Conservation (phyloP, 352 stramenopile genomes). For the Aphanomyces invadans region DNA sequence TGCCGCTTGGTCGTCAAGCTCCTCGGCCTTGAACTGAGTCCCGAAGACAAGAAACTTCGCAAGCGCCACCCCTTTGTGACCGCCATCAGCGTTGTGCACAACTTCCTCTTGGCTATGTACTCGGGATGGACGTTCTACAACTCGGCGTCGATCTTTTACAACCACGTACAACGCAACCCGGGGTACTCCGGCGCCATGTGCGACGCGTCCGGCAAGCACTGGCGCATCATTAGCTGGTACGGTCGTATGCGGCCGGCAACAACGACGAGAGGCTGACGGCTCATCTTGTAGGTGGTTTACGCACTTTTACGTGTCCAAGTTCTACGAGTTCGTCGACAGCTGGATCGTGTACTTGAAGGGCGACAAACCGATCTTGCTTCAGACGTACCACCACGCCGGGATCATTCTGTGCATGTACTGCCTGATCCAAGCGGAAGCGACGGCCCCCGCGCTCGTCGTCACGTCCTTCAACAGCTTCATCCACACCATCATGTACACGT, state of each 20-base stretch:
- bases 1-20: slow-evolving; percentile 14
- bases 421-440: slow-evolving; percentile 2
- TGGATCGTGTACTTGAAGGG: slow-evolving; percentile 25
- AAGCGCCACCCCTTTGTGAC: slow-evolving; percentile 17
- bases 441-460: slow-evolving; percentile 7
- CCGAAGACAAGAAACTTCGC: slow-evolving; percentile 12
- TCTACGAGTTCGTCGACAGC: slow-evolving; percentile 20
- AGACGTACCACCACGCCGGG: slow-evolving; percentile 20
- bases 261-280: no score
- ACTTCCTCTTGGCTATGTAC: slow-evolving; percentile 18
- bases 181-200: neutral
- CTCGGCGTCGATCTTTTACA: slow-evolving; percentile 20
- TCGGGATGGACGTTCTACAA: slow-evolving; percentile 22
- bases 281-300: slow-evolving; percentile 6
- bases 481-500: slow-evolving; percentile 25
- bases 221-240: slow-evolving; percentile 7
- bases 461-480: slow-evolving; percentile 24
- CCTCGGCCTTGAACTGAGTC: slow-evolving; percentile 13
- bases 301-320: slow-evolving; percentile 25
- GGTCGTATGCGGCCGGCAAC: no score
- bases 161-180: neutral
- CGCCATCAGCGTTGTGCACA: slow-evolving; percentile 10
- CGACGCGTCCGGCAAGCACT: neutral
- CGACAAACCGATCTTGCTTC: slow-evolving; percentile 21
- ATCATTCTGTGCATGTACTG: slow-evolving; percentile 17